Conservation (phyloP, 2,329 filamentous ascomycete genomes). For the Hypoxylon sp. region DNA sequence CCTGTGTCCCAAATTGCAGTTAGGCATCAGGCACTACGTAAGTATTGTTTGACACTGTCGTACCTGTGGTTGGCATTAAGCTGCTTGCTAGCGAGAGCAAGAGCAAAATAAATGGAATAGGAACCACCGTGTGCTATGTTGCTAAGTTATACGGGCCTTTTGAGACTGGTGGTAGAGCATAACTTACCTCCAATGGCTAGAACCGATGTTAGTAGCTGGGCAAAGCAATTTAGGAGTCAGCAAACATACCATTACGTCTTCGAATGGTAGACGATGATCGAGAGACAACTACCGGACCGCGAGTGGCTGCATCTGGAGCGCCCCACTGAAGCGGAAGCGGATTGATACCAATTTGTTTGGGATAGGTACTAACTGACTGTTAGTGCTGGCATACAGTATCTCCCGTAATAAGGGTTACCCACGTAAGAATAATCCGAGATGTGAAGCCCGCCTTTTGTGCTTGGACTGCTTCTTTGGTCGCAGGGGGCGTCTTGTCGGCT, state of each 20-base stretch:
- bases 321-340: slow-evolving; percentile 94
- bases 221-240: slow-evolving; percentile 2
- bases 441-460: slow-evolving; percentile 64
- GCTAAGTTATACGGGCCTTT: slow-evolving; percentile 29
- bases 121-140: slow-evolving; percentile 78
- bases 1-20: slow-evolving; percentile 52
- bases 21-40: slow-evolving; percentile 16
- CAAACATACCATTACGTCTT: slow-evolving; percentile 79
- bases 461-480: slow-evolving; percentile 46
- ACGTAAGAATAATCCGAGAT: slow-evolving; percentile 71
- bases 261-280: slow-evolving; percentile 81
- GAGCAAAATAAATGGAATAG: slow-evolving; percentile 95
- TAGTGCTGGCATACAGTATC: slow-evolving; percentile 26
- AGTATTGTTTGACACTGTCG: slow-evolving; percentile 33
- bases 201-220: slow-evolving; percentile 42
- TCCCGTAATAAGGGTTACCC: slow-evolving; percentile 40
- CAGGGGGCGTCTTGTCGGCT: slow-evolving; percentile 45
- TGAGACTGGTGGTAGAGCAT: slow-evolving; percentile 5
- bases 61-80: slow-evolving; percentile 83
- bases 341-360: slow-evolving; percentile 93
- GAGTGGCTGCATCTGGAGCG: slow-evolving; percentile 77
- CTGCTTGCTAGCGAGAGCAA: slow-evolving; percentile 92
- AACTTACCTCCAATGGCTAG: slow-evolving; percentile 71
- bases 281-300: slow-evolving; percentile 92
- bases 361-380: slow-evolving; percentile 76